A percentile compares a stretch with the other conserved stretches of the same genome.
These are phyloP conservation scores for Dicorynia guianensis DNA, from an alignment of 306 rosid genomes.

Conservation along the genomic window DNA sequence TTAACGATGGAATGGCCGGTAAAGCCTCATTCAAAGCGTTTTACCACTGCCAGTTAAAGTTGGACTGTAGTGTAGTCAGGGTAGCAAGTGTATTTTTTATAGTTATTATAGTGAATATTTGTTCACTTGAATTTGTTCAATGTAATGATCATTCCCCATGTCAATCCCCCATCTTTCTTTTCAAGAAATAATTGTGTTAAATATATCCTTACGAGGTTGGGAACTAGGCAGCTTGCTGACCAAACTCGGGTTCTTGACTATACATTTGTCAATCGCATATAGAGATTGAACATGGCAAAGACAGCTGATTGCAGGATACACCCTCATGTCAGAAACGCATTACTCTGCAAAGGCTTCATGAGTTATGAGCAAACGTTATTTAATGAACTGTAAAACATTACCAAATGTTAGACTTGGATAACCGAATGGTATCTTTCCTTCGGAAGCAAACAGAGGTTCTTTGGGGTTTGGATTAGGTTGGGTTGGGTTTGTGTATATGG, in stretches of 20 bases:
- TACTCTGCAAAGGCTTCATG: no score
- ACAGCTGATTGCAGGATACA: no score
- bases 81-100: slow-evolving; percentile 54
- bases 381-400: no score
- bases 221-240: not conserved
- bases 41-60: slow-evolving; percentile 52
- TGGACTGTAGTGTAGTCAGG: slow-evolving; percentile 58
- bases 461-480: no score
- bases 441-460: no score
- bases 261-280: not conserved
- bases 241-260: not conserved
- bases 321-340: no score
- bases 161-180: slow-evolving; percentile 41
- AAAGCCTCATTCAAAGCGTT: slow-evolving; percentile 52
- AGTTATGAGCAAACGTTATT: no score
- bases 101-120: slow-evolving; percentile 54
- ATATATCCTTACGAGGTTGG: slow-evolving; percentile 24
- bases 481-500: no score
- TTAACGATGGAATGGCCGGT: slow-evolving; percentile 38
- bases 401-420: no score
- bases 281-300: not conserved
- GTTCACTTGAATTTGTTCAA: slow-evolving; percentile 54
- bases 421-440: no score
- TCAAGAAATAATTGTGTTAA: slow-evolving; percentile 38
- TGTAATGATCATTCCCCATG: slow-evolving; percentile 52